A percentile compares a stretch with the other conserved stretches of the same genome.
Evolutionary conservation across 345 rosid genomes (phyloP).

Genomic region (Hibiscus tridactylites): DNA sequence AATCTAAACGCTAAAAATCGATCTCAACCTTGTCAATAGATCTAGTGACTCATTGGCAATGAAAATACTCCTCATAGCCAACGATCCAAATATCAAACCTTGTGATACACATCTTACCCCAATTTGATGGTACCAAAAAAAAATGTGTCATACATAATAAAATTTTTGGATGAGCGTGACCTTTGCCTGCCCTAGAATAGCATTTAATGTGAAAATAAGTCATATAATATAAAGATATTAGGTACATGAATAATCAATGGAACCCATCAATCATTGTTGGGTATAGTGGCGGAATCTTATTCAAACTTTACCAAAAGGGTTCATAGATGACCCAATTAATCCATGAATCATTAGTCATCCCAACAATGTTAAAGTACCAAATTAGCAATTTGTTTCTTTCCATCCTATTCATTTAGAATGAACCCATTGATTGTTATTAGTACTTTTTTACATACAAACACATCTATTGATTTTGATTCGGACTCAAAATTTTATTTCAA

Average conservation of each 20-base stretch:
- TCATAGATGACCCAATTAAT: conserved; percentile 4
- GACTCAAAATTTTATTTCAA: too few relatives aligned
- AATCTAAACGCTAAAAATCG: too few relatives aligned
- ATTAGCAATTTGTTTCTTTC: neutral
- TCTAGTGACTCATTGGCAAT: too few relatives aligned
- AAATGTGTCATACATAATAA: neutral
- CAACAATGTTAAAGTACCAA: neutral
- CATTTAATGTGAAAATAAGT: neutral
- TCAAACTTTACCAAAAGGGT: conserved; percentile 3
- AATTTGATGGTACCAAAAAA: too few relatives aligned
- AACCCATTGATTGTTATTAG: neutral
- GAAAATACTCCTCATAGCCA: too few relatives aligned
- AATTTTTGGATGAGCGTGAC: neutral
- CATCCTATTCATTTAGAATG: neutral
- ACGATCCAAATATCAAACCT: too few relatives aligned
- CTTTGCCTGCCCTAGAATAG: neutral
- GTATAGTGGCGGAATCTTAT: neutral
- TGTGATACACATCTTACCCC: too few relatives aligned
- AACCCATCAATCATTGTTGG: neutral
- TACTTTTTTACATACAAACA: neutral
- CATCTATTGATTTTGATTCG: too few relatives aligned
- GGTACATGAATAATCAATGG: neutral
- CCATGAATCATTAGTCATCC: neutral
- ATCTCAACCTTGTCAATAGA: too few relatives aligned
- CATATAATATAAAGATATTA: neutral